These are phyloP conservation scores for Gossypium longicalyx DNA, from an alignment of 345 rosid species.

Conservation along the genomic window DNA sequence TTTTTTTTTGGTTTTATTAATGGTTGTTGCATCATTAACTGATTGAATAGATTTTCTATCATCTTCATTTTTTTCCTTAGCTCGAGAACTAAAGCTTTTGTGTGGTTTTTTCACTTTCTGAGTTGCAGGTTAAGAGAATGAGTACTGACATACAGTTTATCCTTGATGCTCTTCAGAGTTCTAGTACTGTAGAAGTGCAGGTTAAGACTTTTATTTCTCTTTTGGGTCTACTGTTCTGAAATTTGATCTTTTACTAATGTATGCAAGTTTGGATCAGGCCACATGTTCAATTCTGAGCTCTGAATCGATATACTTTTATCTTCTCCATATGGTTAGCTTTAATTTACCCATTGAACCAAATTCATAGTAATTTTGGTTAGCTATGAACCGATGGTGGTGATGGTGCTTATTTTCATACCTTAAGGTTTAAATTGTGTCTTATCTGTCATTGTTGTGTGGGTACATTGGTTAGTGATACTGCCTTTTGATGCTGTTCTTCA, in stretches of 20 bases:
- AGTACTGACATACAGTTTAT: conserved; percentile 65
- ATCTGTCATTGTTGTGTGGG: neutral
- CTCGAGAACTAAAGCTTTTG: conserved; percentile 1
- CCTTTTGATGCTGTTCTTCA: neutral
- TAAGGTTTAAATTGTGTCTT: neutral
- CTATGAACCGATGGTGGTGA: neutral
- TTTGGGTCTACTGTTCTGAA: neutral
- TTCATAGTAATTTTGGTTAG: neutral
- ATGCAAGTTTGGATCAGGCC: neutral
- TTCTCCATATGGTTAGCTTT: neutral
- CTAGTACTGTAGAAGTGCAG: conserved; percentile 70
- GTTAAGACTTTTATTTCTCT: conserved; percentile 37
- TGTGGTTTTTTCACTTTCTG: conserved; percentile 15
- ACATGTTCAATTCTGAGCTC: neutral
- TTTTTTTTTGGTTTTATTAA: conserved; percentile 3
- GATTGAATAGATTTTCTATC: neutral
- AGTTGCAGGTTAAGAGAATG: conserved; percentile 78
- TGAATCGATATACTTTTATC: neutral
- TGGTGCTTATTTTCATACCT: neutral
- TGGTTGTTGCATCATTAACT: neutral
- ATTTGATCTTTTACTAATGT: conserved; percentile 3
- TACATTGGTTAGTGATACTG: neutral
- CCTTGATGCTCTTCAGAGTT: conserved; percentile 67
- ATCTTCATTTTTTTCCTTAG: neutral
- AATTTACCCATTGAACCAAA: neutral